Percentiles rank a stretch among this genome's conserved stretches.
phyloP scores from a whole-genome alignment of 2,329 filamentous ascomycete genomes.

The Cladophialophora immunda region DNA sequence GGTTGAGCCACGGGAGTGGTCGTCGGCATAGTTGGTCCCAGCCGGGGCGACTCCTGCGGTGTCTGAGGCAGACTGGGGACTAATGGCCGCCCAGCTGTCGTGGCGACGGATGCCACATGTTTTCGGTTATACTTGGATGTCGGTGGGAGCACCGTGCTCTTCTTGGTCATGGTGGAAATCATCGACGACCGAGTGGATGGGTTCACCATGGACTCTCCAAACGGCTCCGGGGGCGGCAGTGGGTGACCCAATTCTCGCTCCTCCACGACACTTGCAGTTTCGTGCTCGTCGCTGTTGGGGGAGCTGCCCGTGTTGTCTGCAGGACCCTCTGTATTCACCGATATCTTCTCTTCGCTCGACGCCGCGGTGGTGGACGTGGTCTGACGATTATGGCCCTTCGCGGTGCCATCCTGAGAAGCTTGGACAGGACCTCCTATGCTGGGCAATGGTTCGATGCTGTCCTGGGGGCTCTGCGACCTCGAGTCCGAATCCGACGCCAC shows the following conservation, averaged over 20 bases:
- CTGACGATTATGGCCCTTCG: slow-evolving; percentile 26
- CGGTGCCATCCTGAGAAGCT: slow-evolving; percentile 4
- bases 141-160: slow-evolving; percentile 31
- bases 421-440: slow-evolving; percentile 12
- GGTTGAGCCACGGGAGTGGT: slow-evolving; percentile 15
- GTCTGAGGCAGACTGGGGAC: slow-evolving; percentile 33
- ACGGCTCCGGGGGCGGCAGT: slow-evolving; percentile 11
- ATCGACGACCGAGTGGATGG: slow-evolving; percentile 35
- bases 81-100: slow-evolving; percentile 24
- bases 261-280: slow-evolving; percentile 27
- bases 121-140: slow-evolving; percentile 42
- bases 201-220: slow-evolving; percentile 9
- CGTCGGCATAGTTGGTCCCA: slow-evolving; percentile 10
- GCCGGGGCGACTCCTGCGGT: slow-evolving; percentile 34
- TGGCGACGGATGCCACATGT: slow-evolving; percentile 27
- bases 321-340: slow-evolving; percentile 25
- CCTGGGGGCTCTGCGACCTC: slow-evolving; percentile 26
- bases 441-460: slow-evolving; percentile 32
- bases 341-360: slow-evolving; percentile 35
- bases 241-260: slow-evolving; percentile 23
- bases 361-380: slow-evolving; percentile 24
- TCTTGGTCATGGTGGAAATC: slow-evolving; percentile 26
- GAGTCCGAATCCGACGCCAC: slow-evolving; percentile 25
- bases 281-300: slow-evolving; percentile 31
- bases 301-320: slow-evolving; percentile 19